Conservation (phyloP, 345 rosid species). For the Excoecaria agallocha region DNA sequence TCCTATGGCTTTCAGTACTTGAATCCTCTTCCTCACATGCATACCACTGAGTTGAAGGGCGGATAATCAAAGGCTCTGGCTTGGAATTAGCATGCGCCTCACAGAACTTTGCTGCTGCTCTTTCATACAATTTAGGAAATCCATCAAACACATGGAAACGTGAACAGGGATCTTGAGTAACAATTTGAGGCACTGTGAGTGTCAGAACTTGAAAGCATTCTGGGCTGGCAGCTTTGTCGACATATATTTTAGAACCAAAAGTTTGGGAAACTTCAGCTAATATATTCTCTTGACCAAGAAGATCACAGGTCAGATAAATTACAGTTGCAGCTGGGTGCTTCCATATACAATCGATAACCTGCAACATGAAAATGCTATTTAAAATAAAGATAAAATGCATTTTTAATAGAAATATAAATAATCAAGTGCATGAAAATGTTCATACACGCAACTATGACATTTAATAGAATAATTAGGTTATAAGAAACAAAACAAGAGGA, state of each 20-base stretch:
- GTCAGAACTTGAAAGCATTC: conserved; percentile 47
- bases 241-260: conserved; percentile 79
- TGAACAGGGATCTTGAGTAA: conserved; percentile 64
- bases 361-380: conserved; percentile 23
- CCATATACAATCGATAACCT: conserved; percentile 87
- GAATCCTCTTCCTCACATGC: conserved; percentile 55
- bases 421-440: neutral
- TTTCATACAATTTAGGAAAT: conserved; percentile 66
- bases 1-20: conserved; percentile 33
- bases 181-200: conserved; percentile 54
- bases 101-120: conserved; percentile 56
- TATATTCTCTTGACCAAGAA: conserved; percentile 85
- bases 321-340: conserved; percentile 60
- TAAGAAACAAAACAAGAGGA: neutral
- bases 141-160: conserved; percentile 69
- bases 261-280: conserved; percentile 49
- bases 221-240: conserved; percentile 50
- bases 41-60: conserved; percentile 89
- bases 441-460: neutral
- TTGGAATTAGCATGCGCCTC: conserved; percentile 59
- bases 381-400: neutral
- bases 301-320: conserved; percentile 72
- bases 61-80: conserved; percentile 72
- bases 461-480: neutral
- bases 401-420: neutral